These are phyloP conservation scores for Peribolospora kevripleyi DNA, from an alignment of 768 basidiomycete species.

Conservation along the genomic window DNA sequence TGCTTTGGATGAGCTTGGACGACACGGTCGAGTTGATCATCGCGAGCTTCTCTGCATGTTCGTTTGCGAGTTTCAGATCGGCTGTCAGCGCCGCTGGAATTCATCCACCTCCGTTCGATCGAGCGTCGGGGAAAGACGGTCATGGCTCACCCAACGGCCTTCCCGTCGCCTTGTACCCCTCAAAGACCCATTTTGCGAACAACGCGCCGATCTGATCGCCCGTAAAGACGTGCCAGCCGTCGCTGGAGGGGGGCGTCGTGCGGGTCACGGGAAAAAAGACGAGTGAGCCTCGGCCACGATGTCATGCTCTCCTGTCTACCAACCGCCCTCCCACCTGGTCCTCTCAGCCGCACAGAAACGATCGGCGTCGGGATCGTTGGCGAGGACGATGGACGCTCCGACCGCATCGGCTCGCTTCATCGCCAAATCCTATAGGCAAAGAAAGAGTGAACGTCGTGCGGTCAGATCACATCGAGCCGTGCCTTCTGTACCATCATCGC, in stretches of 20 bases:
- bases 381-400: conserved; percentile 41
- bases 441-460: neutral
- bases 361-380: conserved; percentile 77
- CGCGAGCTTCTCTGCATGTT: conserved; percentile 32
- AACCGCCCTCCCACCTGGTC: conserved; percentile 21
- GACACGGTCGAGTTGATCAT: conserved; percentile 80
- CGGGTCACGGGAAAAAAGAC: too few relatives aligned
- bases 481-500: conserved; percentile 8
- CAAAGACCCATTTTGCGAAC: conserved; percentile 26
- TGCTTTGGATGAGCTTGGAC: conserved; percentile 62
- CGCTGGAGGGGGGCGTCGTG: too few relatives aligned
- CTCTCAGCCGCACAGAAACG: conserved; percentile 55
- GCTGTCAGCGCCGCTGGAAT: neutral
- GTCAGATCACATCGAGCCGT: conserved; percentile 9
- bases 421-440: conserved; percentile 38
- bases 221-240: conserved; percentile 45
- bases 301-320: too few relatives aligned
- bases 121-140: too few relatives aligned
- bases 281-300: too few relatives aligned
- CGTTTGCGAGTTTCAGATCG: neutral
- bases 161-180: conserved; percentile 25
- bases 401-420: conserved; percentile 33
- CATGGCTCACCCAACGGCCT: conserved; percentile 23
- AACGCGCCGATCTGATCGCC: conserved; percentile 57
- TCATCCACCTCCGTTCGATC: too few relatives aligned